phyloP scores from a whole-genome alignment of 441 rosid genomes.

The Gossypium davidsonii region DNA sequence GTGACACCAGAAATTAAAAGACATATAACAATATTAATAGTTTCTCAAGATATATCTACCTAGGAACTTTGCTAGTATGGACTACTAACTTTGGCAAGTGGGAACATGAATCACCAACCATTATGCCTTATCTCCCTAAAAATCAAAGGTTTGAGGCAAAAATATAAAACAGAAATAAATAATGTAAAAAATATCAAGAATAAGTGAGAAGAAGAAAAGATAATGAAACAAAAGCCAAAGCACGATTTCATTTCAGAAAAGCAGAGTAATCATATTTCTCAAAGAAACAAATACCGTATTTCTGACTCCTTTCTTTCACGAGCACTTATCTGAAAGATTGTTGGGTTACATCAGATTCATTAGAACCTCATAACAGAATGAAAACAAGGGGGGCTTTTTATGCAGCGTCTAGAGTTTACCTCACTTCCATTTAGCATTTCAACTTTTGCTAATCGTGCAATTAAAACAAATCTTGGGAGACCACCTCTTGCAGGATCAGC shows the following conservation, averaged over 20 bases:
- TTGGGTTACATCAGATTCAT: constrained; percentile 17
- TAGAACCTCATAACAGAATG: constrained; percentile 7
- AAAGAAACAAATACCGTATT: constrained; percentile 54
- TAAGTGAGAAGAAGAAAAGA: background rate
- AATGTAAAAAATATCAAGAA: background rate
- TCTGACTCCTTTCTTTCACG: constrained; percentile 96
- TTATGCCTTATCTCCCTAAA: background rate
- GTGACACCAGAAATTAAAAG: background rate
- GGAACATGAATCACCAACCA: background rate
- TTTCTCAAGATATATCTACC: constrained; percentile 3
- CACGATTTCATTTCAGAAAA: constrained; percentile 7
- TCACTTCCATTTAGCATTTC: constrained; percentile 88
- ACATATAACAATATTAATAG: background rate
- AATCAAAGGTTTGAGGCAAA: background rate
- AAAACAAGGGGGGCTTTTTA: background rate
- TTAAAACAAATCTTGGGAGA: constrained; percentile 64
- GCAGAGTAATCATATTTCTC: background rate
- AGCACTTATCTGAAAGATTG: constrained; percentile 49
- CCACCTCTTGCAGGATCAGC: constrained; percentile 74
- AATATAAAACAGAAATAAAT: background rate
- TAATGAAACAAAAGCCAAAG: background rate
- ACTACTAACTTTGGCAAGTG: background rate
- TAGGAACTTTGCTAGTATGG: background rate
- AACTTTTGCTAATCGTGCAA: constrained; percentile 72
- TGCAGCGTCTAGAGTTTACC: constrained; percentile 38